Conservation (phyloP, 306 rosid genomes). For the Styphnolobium japonicum region DNA sequence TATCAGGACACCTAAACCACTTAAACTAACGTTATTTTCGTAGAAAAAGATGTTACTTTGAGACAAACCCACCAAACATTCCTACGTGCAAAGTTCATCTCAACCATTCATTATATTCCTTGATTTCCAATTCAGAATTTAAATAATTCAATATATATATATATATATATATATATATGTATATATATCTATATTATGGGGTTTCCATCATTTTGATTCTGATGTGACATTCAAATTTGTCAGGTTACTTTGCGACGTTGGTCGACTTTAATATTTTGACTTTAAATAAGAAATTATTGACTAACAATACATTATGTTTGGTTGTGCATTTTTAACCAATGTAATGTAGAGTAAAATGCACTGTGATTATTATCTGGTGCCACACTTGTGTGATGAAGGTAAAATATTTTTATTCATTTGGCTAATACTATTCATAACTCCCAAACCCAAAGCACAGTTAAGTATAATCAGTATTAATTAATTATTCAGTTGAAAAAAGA, state of each 20-base stretch:
- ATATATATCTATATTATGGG: not conserved
- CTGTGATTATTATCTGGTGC: not conserved
- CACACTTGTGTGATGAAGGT: not conserved
- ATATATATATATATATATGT: no score
- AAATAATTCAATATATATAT: not conserved
- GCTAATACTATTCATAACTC: not conserved
- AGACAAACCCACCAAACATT: not conserved
- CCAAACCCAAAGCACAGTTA: not conserved
- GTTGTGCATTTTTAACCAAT: no score
- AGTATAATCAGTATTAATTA: not conserved
- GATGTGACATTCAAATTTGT: not conserved
- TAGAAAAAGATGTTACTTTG: not conserved
- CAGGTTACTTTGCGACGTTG: no score
- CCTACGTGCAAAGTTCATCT: not conserved
- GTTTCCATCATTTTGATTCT: not conserved
- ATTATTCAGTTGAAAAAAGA: not conserved
- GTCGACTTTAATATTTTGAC: not conserved
- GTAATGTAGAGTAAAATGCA: no score
- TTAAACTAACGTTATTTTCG: not conserved
- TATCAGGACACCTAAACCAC: not conserved
- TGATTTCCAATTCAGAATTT: not conserved
- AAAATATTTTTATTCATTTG: no score
- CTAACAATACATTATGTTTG: no score
- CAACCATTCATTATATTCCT: not conserved
- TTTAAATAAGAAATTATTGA: not conserved